phyloP scores from a whole-genome alignment of 371 early-diverging fungal genomes.

The Mortierella sp. region DNA sequence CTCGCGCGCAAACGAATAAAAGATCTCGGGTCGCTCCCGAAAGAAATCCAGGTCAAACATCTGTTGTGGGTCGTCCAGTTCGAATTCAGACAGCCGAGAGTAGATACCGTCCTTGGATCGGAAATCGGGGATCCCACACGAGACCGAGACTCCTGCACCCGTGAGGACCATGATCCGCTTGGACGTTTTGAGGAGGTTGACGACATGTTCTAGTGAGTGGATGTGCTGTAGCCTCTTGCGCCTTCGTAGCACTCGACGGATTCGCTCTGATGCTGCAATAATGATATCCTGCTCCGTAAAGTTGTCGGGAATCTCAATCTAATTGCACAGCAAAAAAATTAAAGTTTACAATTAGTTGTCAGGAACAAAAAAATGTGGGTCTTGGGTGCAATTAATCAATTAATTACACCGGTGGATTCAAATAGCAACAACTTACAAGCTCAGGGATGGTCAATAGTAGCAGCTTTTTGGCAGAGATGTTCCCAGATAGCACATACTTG shows the following conservation, averaged over 20 bases:
- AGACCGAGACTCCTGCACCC: slow-evolving; percentile 95
- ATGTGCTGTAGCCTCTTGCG: slow-evolving; percentile 69
- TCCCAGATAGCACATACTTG: slow-evolving; percentile 31
- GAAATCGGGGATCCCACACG: slow-evolving; percentile 99
- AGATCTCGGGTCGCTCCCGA: slow-evolving; percentile 84
- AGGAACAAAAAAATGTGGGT: background rate
- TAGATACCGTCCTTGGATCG: slow-evolving; percentile 97
- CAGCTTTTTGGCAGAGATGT: slow-evolving; percentile 32
- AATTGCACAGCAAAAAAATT: background rate
- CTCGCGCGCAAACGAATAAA: slow-evolving; percentile 94
- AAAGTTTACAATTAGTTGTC: background rate
- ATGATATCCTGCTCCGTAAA: slow-evolving; percentile 61
- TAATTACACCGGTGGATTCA: background rate
- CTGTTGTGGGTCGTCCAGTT: slow-evolving; percentile 86
- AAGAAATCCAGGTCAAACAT: slow-evolving; percentile 96
- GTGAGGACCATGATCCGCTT: slow-evolving; percentile 92
- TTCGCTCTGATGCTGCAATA: slow-evolving; percentile 65
- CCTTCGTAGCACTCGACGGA: slow-evolving; percentile 65
- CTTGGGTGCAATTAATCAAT: too few relatives aligned
- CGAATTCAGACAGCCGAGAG: slow-evolving; percentile 80
- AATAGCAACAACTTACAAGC: slow-evolving; percentile 7
- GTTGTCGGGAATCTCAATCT: slow-evolving; percentile 32
- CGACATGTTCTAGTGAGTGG: slow-evolving; percentile 82
- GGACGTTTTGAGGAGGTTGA: slow-evolving; percentile 72
- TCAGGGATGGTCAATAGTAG: slow-evolving; percentile 34